These are phyloP conservation scores for Hydnum rufescens DNA, from an alignment of 768 basidiomycete species.

Conservation along the genomic window DNA sequence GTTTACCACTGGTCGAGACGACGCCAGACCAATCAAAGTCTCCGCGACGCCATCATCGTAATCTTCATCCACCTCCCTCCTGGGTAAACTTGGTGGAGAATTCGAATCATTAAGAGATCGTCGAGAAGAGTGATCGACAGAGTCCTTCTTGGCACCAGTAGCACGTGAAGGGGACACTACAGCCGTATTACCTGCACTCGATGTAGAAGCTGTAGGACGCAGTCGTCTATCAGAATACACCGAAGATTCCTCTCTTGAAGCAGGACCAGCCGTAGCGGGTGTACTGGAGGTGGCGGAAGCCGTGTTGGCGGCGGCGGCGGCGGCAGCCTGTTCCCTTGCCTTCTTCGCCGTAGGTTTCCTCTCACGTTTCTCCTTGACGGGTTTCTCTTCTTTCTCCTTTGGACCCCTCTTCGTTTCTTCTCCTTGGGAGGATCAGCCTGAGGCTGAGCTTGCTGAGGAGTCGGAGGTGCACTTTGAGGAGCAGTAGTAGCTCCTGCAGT, in stretches of 20 bases:
- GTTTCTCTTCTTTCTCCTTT: conserved; percentile 12
- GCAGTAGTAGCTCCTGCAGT: too few species aligned
- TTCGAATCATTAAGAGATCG: not conserved
- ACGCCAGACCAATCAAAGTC: not conserved
- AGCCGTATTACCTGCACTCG: not conserved
- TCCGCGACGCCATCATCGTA: not conserved
- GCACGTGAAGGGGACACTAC: too few species aligned
- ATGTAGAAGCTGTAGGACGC: not conserved
- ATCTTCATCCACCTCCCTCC: conserved; percentile 1
- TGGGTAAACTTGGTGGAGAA: not conserved
- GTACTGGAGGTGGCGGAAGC: not conserved
- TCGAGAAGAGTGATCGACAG: not conserved
- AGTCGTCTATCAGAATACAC: not conserved
- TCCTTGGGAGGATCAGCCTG: conserved; percentile 12
- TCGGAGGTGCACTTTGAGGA: not conserved
- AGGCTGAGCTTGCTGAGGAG: conserved; percentile 4
- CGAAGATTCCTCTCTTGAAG: not conserved
- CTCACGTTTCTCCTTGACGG: conserved; percentile 13
- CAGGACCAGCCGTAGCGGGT: not conserved
- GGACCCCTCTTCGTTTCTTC: conserved; percentile 7
- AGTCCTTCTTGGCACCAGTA: not conserved
- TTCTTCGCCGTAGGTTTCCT: conserved; percentile 11
- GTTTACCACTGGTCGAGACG: not conserved
- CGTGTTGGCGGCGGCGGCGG: not conserved
- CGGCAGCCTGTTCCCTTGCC: not conserved